Conservation (phyloP, 768 basidiomycete genomes). For the Leucosporidium creatinivorum region DNA sequence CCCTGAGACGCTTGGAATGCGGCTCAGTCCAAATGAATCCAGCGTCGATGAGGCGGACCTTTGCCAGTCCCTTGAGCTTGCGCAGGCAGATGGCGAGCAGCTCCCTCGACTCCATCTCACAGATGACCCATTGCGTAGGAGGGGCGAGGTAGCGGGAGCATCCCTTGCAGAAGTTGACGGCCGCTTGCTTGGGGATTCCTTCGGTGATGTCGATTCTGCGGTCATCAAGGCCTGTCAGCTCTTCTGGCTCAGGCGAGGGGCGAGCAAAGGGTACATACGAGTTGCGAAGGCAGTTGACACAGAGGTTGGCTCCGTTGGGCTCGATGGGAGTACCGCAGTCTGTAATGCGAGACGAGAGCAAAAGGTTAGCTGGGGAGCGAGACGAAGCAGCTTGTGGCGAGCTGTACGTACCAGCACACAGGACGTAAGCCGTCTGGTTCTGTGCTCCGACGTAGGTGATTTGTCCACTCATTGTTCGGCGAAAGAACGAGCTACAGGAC, state of each 20-base stretch:
- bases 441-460: slow-evolving; percentile 31
- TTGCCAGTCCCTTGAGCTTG: slow-evolving; percentile 86
- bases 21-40: slow-evolving; percentile 99
- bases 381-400: not conserved
- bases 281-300: slow-evolving; percentile 80
- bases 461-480: slow-evolving; percentile 19
- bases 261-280: slow-evolving; percentile 52
- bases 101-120: slow-evolving; percentile 83
- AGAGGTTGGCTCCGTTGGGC: slow-evolving; percentile 74
- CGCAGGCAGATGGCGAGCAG: slow-evolving; percentile 88
- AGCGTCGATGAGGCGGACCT: slow-evolving; percentile 94
- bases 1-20: slow-evolving; percentile 82
- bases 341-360: not conserved
- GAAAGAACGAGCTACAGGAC: too few relatives aligned
- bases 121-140: slow-evolving; percentile 75
- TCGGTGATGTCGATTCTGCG: slow-evolving; percentile 90
- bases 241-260: not conserved
- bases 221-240: not conserved
- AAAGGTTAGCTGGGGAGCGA: not conserved
- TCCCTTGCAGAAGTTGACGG: slow-evolving; percentile 86
- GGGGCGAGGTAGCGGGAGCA: slow-evolving; percentile 94
- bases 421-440: slow-evolving; percentile 37
- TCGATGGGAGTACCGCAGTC: slow-evolving; percentile 40
- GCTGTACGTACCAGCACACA: slow-evolving; percentile 36
- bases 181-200: slow-evolving; percentile 75